These are phyloP conservation scores for Tolypocladium pustulatum DNA, from an alignment of 2,329 filamentous ascomycete genomes.

Conservation along the genomic window DNA sequence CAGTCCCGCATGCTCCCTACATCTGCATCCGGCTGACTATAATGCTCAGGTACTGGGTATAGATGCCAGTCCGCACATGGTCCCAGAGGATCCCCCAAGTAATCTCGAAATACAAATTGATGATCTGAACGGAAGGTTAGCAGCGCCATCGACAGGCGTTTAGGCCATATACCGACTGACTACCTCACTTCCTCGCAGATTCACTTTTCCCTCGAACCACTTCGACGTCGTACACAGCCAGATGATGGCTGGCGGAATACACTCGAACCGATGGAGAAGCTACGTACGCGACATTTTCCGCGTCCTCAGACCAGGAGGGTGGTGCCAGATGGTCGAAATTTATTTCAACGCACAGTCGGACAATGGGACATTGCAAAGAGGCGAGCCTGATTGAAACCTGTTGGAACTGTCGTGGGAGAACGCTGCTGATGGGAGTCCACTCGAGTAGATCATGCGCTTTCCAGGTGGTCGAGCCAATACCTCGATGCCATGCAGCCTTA, in stretches of 20 bases:
- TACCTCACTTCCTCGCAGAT: constrained; percentile 24
- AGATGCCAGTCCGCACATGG: constrained; percentile 62
- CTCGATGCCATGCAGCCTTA: constrained; percentile 48
- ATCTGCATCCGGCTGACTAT: neutral
- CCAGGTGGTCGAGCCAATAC: constrained; percentile 57
- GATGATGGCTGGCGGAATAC: constrained; percentile 60
- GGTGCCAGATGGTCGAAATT: constrained; percentile 82
- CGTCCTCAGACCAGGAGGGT: constrained; percentile 65
- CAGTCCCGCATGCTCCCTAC: neutral
- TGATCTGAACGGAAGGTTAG: constrained; percentile 56
- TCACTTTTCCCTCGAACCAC: constrained; percentile 57
- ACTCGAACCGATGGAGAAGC: constrained; percentile 58
- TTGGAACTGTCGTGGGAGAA: neutral
- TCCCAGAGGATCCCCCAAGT: constrained; percentile 50
- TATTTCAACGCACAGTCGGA: constrained; percentile 80
- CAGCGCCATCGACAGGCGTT: neutral
- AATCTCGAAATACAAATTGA: constrained; percentile 66
- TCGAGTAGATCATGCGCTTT: constrained; percentile 49
- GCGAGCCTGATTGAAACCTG: constrained; percentile 21
- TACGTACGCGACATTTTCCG: constrained; percentile 69
- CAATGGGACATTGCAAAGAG: constrained; percentile 63
- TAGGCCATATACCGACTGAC: neutral
- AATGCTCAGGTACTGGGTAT: constrained; percentile 54
- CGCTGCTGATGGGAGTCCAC: constrained; percentile 2
- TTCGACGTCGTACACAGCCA: constrained; percentile 82